Percentiles rank a stretch among this genome's conserved stretches.
Evolutionary conservation across 108 stramenopile genomes (phyloP).

Genomic region (Aurantiochytrium sp.): DNA sequence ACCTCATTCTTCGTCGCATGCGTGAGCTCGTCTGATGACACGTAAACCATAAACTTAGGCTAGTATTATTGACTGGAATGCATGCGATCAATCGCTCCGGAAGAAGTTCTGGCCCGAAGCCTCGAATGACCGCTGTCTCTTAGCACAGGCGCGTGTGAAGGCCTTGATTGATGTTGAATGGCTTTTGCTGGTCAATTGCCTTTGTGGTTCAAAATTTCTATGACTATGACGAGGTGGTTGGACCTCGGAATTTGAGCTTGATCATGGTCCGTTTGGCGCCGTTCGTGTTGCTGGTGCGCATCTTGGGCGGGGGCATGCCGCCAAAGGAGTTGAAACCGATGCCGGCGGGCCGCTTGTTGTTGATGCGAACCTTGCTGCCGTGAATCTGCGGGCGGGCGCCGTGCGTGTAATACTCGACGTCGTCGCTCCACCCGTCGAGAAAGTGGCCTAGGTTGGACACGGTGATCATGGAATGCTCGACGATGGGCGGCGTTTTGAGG

Average conservation of each 20-base stretch:
- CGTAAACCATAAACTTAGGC: no score
- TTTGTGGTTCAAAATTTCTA: background rate
- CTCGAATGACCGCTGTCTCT: no score
- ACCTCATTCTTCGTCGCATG: constrained; percentile 4
- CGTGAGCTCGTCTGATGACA: background rate
- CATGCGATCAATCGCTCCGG: no score
- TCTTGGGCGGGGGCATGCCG: background rate
- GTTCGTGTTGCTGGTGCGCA: background rate
- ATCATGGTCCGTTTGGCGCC: background rate
- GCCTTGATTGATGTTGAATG: no score
- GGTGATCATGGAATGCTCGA: background rate
- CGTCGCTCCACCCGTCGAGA: background rate
- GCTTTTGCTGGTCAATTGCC: no score
- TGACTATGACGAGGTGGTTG: background rate
- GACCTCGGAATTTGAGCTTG: background rate
- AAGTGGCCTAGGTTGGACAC: background rate
- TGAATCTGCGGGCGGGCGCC: background rate
- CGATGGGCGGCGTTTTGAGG: background rate
- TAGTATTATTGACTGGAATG: no score
- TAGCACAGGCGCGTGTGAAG: no score
- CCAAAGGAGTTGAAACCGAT: background rate
- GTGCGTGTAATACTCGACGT: background rate
- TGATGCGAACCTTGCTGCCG: background rate
- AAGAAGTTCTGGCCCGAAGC: no score
- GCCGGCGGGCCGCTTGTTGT: background rate